Base-by-base conservation (phyloP, 2,329 filamentous ascomycete species). In the Endocalyx cinctus region DNA sequence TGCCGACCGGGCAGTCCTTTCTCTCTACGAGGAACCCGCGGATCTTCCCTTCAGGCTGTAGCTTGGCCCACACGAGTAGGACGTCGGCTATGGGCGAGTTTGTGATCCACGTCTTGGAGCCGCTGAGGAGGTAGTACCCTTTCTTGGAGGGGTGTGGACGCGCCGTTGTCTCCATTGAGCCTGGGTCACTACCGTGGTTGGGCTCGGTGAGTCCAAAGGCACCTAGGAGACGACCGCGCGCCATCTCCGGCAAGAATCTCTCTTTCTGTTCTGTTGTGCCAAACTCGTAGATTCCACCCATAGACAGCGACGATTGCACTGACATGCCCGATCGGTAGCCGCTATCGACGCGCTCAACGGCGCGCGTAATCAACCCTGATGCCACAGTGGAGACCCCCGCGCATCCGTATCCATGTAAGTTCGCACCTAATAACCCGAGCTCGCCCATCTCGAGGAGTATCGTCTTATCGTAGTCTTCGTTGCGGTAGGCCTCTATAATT, bases 281-380 rank as follows among this genome's bases (percentile, higher is more conserved):
- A 49, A 89, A 90, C 50, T 94, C 85, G 58, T 89, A 71, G 51
- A 95, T 95, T 17, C 85, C 87, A 15, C 87, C 88, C 89, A 95
- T 95, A 15, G 83, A 85, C n/a, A 95, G 69, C 1, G 88, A 92
- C 40, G 85, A 90, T 60, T 95, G 88, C 14, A 95, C 89, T 6
- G 87, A 94, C 83, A 94, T 94, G 45, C 85, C 88, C 30, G 87
- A 94, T 38, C 89, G 78, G 63, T 94, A 95, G 30, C 88, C 89
- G 40, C 86, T 92, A 57, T 95, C 88, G 17, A 95, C 86, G 37
- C 87, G 77, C 63, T 95, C 88, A 13, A 95, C 87, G 43, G 89
- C 88, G 55, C 87, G 79, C 14, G 87, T 94, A 59, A 95, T 94
- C 43, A 95, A 67, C 15, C 87, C 88, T n/a, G 83, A 84, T 7